Conservation (phyloP, 768 basidiomycete species). For the Asterophora parasitica region DNA sequence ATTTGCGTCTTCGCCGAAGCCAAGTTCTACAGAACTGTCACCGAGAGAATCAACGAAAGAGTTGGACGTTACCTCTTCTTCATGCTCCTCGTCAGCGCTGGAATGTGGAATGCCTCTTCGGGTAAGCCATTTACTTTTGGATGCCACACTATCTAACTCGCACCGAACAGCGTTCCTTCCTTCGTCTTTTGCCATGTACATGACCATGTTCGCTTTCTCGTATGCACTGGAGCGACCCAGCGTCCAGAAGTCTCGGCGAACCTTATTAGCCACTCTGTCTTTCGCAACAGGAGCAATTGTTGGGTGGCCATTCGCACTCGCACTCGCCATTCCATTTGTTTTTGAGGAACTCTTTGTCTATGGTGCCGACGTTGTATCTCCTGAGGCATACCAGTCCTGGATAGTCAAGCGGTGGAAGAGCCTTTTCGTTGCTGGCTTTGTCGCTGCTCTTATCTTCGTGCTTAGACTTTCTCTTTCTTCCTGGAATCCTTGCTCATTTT, state of each 20-base stretch:
- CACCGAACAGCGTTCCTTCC: constrained; percentile 75
- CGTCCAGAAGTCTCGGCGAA: constrained; percentile 46
- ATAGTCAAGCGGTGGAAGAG: constrained; percentile 55
- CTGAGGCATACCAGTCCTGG: constrained; percentile 47
- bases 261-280: constrained; percentile 57
- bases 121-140: constrained; percentile 40
- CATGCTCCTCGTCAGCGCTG: constrained; percentile 78
- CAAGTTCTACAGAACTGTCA: constrained; percentile 75
- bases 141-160: constrained; percentile 6
- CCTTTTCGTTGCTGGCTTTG: constrained; percentile 46
- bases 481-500: constrained; percentile 1
- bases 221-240: constrained; percentile 60
- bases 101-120: constrained; percentile 91
- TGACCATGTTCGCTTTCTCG: constrained; percentile 72
- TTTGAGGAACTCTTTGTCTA: constrained; percentile 83
- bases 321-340: constrained; percentile 83
- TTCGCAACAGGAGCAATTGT: constrained; percentile 84
- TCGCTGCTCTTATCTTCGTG: constrained; percentile 63
- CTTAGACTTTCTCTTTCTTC: constrained; percentile 18
- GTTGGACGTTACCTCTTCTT: constrained; percentile 94
- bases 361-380: constrained; percentile 59
- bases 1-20: constrained; percentile 75
- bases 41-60: constrained; percentile 78
- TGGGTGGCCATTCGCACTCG: constrained; percentile 96
- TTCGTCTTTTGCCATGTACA: constrained; percentile 94